Base-by-base conservation (phyloP, 179 eudicot genomes). In the Silene coronaria region DNA sequence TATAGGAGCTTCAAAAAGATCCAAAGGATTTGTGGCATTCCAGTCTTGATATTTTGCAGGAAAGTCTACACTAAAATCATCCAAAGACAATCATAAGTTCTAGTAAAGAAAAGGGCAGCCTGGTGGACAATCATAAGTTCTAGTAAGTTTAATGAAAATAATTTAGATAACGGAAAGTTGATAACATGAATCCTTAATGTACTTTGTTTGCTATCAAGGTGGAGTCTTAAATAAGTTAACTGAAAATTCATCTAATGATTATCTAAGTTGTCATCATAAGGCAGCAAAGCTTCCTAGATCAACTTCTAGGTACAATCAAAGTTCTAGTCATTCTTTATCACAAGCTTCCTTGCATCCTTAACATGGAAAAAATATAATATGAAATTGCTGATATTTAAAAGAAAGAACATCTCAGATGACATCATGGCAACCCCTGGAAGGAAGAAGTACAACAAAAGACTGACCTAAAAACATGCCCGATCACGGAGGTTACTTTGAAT, bases 381-480 rank as follows among this genome's bases (percentile, higher is more conserved):
- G 21, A 70, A 23, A 1, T 23, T 58, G 0, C 27, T 16, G 13
- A 51, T 17, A 7, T 10, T 28, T 23, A 36, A 11, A 42, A 32
- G 42, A 68, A 64, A 9, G 38, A 13, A 19, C 21, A 57, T 48
- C 21, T 70, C 51, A 16, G 60, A 80, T 59, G 60, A 70, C 17
- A 48, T 42, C 19, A 17, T 16, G 58, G 17, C 58, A 27, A 28
- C 32, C 21, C 48, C 34, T 24, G n/a, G 30, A 24, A 57, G 22
- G 26, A 71, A 70, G 46, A 51, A 28, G 58, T 46, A 51, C 26
- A 26, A 48, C 26, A 73, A 36, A 48, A 73, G 69, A 86, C 84
- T 78, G 70, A 85, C 98, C 98, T 94, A 85, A 91, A 94, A 80
- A 94, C 92, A 84, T 94, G 98, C 23, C 98, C 98, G 75, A 94